Base-by-base conservation (phyloP, 2,329 filamentous ascomycete species). In the Rasamsonia emersonii region DNA sequence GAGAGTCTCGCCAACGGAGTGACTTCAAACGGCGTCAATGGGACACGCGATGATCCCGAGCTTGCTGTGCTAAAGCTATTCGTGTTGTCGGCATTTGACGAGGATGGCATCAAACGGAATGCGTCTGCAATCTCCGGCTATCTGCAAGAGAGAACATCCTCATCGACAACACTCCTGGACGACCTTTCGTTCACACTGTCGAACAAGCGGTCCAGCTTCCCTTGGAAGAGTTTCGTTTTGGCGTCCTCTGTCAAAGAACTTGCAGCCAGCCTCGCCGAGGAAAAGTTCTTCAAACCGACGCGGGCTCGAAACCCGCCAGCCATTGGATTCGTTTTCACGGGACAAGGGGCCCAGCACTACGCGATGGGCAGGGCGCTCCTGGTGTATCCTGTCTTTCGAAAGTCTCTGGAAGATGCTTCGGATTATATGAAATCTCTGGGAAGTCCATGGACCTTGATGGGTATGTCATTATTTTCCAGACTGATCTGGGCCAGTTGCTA, bases 181-280 rank as follows among this genome's bases (percentile, higher is more conserved):
- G 41, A 45, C 21, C 28, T 50, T 6, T 44, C 49, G 1, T 49
- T 49, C 21, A 52, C 46, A 0, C 28, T 49, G 7, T 44, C 45
- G 1, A 38, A 38, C 14, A 41, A 38, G 38, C 38, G 14, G 5
- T 41, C 39, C 2, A 28, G 9, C 5, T 41, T 42, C n/a, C 33
- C 32, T 4, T 42, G 39, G 39, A 28, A 30, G 18, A 20, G 23
- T 10, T 36, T 33, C 19, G 15, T 39, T 1, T 41, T 48, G 11
- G 37, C 37, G 9, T 45, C 39, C 37, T 46, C 39, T 7, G 10
- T 28, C 3, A 15, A 37, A 9, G 27, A 35, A 5, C 35, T 40
- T 5, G 30, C 10, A 6, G 14, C n/a, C 10, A 43, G 39, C 9
- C 42, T 49, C 7, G 23, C 42, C 2, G 36, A 33, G 8, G 41